Conservation (phyloP, 768 basidiomycete genomes). For the Russula lepida region DNA sequence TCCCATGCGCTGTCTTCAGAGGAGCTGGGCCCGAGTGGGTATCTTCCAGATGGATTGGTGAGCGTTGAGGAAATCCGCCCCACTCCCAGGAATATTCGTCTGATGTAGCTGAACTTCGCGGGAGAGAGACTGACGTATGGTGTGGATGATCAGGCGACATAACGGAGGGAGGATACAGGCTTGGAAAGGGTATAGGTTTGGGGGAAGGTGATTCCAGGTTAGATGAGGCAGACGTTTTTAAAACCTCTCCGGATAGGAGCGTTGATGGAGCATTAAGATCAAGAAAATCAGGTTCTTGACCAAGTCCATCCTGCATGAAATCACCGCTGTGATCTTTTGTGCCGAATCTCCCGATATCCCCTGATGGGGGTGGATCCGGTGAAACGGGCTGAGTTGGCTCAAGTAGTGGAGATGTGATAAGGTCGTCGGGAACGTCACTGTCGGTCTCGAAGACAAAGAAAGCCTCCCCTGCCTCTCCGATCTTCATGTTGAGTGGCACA, state of each 20-base stretch:
- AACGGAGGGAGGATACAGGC: slow-evolving; percentile 47
- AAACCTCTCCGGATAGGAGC: background rate
- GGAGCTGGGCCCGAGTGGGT: background rate
- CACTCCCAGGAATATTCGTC: slow-evolving; percentile 92
- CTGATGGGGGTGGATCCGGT: slow-evolving; percentile 24
- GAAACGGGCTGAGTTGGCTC: slow-evolving; percentile 44
- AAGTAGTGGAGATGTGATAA: slow-evolving; percentile 89
- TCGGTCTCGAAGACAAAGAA: slow-evolving; percentile 99
- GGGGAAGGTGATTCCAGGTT: slow-evolving; percentile 15
- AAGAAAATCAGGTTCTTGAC: slow-evolving; percentile 70
- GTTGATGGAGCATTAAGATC: slow-evolving; percentile 56
- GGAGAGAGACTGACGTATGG: slow-evolving; percentile 1
- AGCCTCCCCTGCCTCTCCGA: slow-evolving; percentile 96
- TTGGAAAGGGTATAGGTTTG: slow-evolving; percentile 32
- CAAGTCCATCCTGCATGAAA: slow-evolving; percentile 22
- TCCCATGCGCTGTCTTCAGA: background rate
- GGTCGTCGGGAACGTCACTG: slow-evolving; percentile 84
- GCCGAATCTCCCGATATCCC: slow-evolving; percentile 35
- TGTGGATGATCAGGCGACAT: slow-evolving; percentile 41
- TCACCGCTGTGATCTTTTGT: slow-evolving; percentile 27
- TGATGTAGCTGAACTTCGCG: slow-evolving; percentile 20
- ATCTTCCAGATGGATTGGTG: slow-evolving; percentile 52
- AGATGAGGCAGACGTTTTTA: background rate
- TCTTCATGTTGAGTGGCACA: slow-evolving; percentile 96
- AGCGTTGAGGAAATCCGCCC: slow-evolving; percentile 81